Evolutionary conservation across 2,329 filamentous ascomycete genomes (phyloP), one percentile per base, ranked within the genome.

Genomic region (Dothidotthia symphoricarpi): DNA sequence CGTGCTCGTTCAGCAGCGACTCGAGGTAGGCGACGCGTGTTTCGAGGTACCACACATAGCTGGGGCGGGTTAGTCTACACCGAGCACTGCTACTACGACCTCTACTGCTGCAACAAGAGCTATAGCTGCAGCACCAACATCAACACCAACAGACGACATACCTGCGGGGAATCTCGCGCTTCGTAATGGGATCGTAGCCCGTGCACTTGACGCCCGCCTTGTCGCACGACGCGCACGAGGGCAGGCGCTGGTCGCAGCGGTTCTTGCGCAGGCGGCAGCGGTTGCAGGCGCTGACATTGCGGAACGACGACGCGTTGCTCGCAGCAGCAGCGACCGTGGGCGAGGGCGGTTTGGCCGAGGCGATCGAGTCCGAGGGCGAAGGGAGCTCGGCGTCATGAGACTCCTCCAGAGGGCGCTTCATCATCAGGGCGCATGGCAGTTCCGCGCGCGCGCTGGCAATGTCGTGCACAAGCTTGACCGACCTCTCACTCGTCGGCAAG

Each of bases 21-120:
- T 97, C 91, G 19, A 97, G 80, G 68, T 93, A 87, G 45, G 83
- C 78, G 37, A 96, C 81, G 42, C 91, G 78, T 17, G 85, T 87
- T 67, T 97, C 91, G 43, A 97, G 82, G 64, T 95, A 97, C 69
- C 86, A 95, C 32, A 97, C 88, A 72, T 97, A 97, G 67, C 85
- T 88, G 48, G 31, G n/a, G n/a, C n/a, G n/a, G n/a, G n/a, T n/a
- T n/a, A n/a, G n/a, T n/a, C n/a, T n/a, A n/a, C n/a, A n/a, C n/a
- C n/a, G n/a, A n/a, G n/a, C n/a, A n/a, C n/a, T n/a, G n/a, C n/a
- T n/a, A n/a, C n/a, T n/a, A n/a, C n/a, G n/a, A n/a, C n/a, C n/a
- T n/a, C n/a, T n/a, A n/a, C n/a, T n/a, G n/a, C n/a, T n/a, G n/a
- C n/a, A n/a, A n/a, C n/a, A n/a, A n/a, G n/a, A n/a, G n/a, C n/a